Percentiles rank a stretch among this genome's conserved stretches.
Evolutionary conservation across 305 asterid genomes (phyloP).

Genomic region (Solanum hybrid): DNA sequence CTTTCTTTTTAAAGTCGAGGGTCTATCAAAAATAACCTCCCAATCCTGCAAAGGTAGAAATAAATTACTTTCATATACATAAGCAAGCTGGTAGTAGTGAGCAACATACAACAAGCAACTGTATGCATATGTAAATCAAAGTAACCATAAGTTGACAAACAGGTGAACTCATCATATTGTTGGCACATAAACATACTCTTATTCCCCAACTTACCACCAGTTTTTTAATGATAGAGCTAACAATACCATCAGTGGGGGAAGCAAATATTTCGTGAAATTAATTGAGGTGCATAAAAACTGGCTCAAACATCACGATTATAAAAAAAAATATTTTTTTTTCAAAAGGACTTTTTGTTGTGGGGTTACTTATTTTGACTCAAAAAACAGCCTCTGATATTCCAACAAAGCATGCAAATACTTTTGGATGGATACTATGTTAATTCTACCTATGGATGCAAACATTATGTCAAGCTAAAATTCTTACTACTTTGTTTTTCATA

Average conservation of each 20-base stretch:
- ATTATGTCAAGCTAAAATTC: neutral
- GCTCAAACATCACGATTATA: too few relatives aligned
- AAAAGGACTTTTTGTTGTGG: neutral
- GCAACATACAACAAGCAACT: neutral
- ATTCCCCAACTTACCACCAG: neutral
- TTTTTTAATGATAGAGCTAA: neutral
- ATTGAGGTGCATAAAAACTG: neutral
- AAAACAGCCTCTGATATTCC: neutral
- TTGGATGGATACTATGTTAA: neutral
- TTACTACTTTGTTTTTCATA: neutral
- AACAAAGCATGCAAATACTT: neutral
- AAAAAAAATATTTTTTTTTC: too few relatives aligned
- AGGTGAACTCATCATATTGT: neutral
- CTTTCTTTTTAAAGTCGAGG: neutral
- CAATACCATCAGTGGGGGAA: too few relatives aligned
- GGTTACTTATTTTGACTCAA: neutral
- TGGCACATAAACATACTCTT: neutral
- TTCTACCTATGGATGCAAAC: neutral
- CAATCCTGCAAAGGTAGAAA: too few relatives aligned
- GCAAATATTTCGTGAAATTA: too few relatives aligned
- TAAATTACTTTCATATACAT: neutral
- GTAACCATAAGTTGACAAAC: too few relatives aligned
- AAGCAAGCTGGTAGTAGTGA: neutral
- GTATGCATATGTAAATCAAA: neutral
- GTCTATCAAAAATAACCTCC: neutral